Percentiles rank a stretch among this genome's conserved stretches.
Evolutionary conservation across 495 filamentous ascomycete genomes (phyloP).

Genomic region (Jackrogersella minutella): DNA sequence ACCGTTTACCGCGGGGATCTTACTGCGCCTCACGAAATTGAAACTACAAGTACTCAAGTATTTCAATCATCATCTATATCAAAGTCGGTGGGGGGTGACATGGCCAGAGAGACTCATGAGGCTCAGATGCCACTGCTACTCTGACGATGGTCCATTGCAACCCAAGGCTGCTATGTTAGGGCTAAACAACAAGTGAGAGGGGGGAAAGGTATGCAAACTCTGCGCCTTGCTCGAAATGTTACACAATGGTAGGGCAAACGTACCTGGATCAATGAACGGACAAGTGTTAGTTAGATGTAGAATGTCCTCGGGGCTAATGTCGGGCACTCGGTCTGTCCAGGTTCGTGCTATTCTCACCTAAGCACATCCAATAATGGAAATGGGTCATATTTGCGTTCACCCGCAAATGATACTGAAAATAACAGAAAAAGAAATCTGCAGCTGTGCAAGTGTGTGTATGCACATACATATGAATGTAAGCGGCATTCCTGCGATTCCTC

Average conservation of each 20-base stretch:
- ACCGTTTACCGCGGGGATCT: constrained; percentile 13
- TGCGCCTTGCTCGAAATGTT: constrained; percentile 35
- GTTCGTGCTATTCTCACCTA: constrained; percentile 20
- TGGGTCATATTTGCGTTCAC: constrained; percentile 15
- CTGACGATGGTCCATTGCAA: constrained; percentile 20
- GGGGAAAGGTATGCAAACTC: constrained; percentile 6
- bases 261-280: constrained; percentile 5
- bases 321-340: neutral
- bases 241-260: neutral
- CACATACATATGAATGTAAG: no score
- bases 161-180: constrained; percentile 21
- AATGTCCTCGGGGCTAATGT: neutral
- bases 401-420: constrained; percentile 2
- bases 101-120: constrained; percentile 22
- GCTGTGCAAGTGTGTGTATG: constrained; percentile 5
- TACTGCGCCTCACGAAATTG: constrained; percentile 18
- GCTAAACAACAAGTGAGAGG: constrained; percentile 12
- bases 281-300: constrained; percentile 3
- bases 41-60: constrained; percentile 2
- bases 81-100: constrained; percentile 4
- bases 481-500: constrained; percentile 9
- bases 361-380: constrained; percentile 15
- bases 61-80: constrained; percentile 7
- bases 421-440: constrained; percentile 18
- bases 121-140: constrained; percentile 31